phyloP scores from a whole-genome alignment of 108 stramenopile species.

The Cyclotella kingstonii region DNA sequence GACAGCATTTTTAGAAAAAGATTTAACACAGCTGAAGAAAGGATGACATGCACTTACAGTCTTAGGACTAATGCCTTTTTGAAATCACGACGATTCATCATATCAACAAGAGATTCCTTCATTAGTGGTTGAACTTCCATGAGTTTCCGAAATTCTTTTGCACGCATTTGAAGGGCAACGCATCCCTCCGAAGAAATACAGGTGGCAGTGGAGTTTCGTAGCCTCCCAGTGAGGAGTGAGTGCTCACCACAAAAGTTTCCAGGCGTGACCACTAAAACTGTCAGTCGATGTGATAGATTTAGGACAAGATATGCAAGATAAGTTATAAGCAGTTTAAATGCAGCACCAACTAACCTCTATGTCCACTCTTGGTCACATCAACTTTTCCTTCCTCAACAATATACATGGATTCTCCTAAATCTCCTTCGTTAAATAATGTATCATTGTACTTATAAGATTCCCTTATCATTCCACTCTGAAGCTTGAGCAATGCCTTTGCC shows the following conservation, averaged over 20 bases:
- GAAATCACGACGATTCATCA: slow-evolving; percentile 77
- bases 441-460: slow-evolving; percentile 40
- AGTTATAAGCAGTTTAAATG: background rate
- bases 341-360: slow-evolving; percentile 12
- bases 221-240: slow-evolving; percentile 55
- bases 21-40: too few species aligned
- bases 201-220: slow-evolving; percentile 65
- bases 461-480: slow-evolving; percentile 64
- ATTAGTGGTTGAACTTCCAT: slow-evolving; percentile 51
- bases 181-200: slow-evolving; percentile 56
- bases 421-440: slow-evolving; percentile 55
- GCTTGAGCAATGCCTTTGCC: slow-evolving; percentile 68
- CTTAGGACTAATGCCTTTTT: slow-evolving; percentile 75
- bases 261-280: slow-evolving; percentile 48
- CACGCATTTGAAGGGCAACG: slow-evolving; percentile 50
- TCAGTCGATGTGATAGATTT: background rate
- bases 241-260: slow-evolving; percentile 82
- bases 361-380: slow-evolving; percentile 33
- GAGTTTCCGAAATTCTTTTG: slow-evolving; percentile 60
- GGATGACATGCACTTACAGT: slow-evolving; percentile 15
- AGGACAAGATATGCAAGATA: background rate
- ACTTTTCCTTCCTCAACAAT: slow-evolving; percentile 60
- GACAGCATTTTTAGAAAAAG: too few species aligned
- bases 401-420: slow-evolving; percentile 59
- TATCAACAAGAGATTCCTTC: slow-evolving; percentile 60